These are phyloP conservation scores for Fusarium coffeatum DNA, from an alignment of 2,329 filamentous ascomycete genomes.

Conservation along the genomic window DNA sequence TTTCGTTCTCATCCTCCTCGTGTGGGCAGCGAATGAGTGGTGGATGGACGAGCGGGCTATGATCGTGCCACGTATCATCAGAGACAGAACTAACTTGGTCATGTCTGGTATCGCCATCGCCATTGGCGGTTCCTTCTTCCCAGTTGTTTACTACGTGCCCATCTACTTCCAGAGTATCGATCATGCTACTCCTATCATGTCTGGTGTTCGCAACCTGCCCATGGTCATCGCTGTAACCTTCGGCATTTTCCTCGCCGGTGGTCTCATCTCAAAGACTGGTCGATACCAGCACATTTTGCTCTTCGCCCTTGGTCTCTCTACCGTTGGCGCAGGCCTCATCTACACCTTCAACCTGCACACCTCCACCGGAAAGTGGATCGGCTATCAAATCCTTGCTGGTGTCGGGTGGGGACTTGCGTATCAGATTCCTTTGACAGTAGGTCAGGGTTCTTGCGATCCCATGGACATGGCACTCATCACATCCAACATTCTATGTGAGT, in stretches of 20 bases:
- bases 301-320: slow-evolving; percentile 54
- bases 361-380: slow-evolving; percentile 58
- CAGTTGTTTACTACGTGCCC: slow-evolving; percentile 58
- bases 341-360: slow-evolving; percentile 53
- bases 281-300: slow-evolving; percentile 58
- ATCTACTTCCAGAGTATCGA: slow-evolving; percentile 57
- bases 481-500: slow-evolving; percentile 4
- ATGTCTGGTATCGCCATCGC: slow-evolving; percentile 54
- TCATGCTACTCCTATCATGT: slow-evolving; percentile 52
- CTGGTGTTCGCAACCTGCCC: slow-evolving; percentile 57
- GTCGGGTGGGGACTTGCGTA: slow-evolving; percentile 56
- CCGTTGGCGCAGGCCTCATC: slow-evolving; percentile 55
- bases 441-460: slow-evolving; percentile 7
- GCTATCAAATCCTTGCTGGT: slow-evolving; percentile 62
- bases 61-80: slow-evolving; percentile 53
- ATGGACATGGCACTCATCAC: slow-evolving; percentile 12
- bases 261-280: slow-evolving; percentile 51
- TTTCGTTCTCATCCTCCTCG: slow-evolving; percentile 45
- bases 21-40: slow-evolving; percentile 52
- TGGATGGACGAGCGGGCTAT: slow-evolving; percentile 57
- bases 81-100: slow-evolving; percentile 51
- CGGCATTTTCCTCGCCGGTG: slow-evolving; percentile 52
- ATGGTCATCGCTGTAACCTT: slow-evolving; percentile 56
- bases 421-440: slow-evolving; percentile 53
- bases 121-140: slow-evolving; percentile 55